Evolutionary conservation across 306 rosid species (phyloP).

Genomic region (Sindora glabra): DNA sequence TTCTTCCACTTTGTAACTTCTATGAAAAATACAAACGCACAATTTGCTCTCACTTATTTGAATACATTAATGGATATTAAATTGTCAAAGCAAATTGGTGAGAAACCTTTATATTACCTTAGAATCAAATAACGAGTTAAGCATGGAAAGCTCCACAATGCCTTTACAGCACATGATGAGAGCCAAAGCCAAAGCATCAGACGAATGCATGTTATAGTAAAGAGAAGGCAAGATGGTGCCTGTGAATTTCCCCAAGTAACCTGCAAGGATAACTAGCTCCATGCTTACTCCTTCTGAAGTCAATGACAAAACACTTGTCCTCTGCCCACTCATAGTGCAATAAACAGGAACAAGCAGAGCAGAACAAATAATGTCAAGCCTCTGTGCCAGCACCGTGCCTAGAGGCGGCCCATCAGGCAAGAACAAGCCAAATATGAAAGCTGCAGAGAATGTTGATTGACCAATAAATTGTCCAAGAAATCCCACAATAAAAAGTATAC

Average conservation of each 20-base stretch:
- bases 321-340: neutral
- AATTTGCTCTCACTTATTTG: too few species aligned
- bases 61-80: too few species aligned
- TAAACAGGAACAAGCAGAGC: neutral
- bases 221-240: conserved; percentile 1
- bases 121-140: neutral
- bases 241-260: conserved; percentile 1
- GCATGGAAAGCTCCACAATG: neutral
- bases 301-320: neutral
- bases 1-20: too few species aligned
- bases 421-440: neutral
- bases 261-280: neutral
- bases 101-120: neutral
- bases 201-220: neutral
- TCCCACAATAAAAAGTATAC: neutral
- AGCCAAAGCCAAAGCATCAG: neutral
- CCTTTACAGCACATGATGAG: conserved; percentile 15
- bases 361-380: neutral
- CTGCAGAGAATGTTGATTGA: neutral
- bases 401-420: conserved; percentile 8
- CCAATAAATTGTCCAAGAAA: neutral
- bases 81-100: too few species aligned
- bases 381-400: neutral
- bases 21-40: too few species aligned
- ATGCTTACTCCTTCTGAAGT: neutral